phyloP scores from a whole-genome alignment of 1,284 basidiomycete genomes.

The Anthracocystis panici-leucophaei region DNA sequence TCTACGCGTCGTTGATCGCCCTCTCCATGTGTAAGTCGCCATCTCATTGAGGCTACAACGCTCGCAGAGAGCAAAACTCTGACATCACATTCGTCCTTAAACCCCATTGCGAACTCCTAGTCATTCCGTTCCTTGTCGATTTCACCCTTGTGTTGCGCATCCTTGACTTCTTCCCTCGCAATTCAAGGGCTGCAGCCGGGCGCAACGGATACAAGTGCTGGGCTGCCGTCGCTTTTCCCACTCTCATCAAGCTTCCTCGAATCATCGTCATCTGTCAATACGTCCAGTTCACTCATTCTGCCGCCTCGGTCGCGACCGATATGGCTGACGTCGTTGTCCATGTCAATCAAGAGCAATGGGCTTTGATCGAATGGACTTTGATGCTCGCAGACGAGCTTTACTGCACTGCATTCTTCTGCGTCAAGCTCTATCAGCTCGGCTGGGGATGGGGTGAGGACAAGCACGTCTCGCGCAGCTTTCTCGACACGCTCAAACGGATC shows the following conservation, averaged over 20 bases:
- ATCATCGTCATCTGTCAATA: slow-evolving; percentile 28
- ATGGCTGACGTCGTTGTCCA: slow-evolving; percentile 22
- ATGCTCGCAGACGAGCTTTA: slow-evolving; percentile 41
- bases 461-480: slow-evolving; percentile 24
- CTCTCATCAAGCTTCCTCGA: slow-evolving; percentile 72
- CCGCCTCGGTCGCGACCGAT: slow-evolving; percentile 2
- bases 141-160: slow-evolving; percentile 32
- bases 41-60: background rate
- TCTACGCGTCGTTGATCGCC: slow-evolving; percentile 26
- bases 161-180: slow-evolving; percentile 30
- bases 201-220: slow-evolving; percentile 18
- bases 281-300: slow-evolving; percentile 14
- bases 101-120: background rate
- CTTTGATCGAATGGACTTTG: slow-evolving; percentile 27
- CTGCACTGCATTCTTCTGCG: slow-evolving; percentile 27
- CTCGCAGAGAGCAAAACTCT: background rate
- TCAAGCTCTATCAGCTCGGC: slow-evolving; percentile 35
- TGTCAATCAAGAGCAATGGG: slow-evolving; percentile 29
- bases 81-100: background rate
- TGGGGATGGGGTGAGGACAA: slow-evolving; percentile 45
- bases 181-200: slow-evolving; percentile 10
- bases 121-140: slow-evolving; percentile 36
- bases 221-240: slow-evolving; percentile 26
- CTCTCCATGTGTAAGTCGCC: slow-evolving; percentile 21
- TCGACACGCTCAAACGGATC: slow-evolving; percentile 24